Conservation (phyloP, 2,329 filamentous ascomycete genomes). For the Aspergillus ochraceoroseus region DNA sequence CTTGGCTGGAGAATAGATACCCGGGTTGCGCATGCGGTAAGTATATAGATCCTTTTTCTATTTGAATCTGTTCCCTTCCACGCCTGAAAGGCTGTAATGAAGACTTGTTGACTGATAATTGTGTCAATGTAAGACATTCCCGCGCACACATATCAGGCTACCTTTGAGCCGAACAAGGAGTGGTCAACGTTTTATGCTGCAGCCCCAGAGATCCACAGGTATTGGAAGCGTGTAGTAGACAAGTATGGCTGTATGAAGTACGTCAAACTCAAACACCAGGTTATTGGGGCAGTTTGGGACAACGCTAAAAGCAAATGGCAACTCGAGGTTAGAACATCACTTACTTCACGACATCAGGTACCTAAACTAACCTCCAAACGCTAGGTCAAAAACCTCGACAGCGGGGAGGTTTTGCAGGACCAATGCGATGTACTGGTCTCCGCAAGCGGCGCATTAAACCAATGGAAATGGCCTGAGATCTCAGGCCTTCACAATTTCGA, state of each 20-base stretch:
- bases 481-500: slow-evolving; percentile 46
- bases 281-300: slow-evolving; percentile 45
- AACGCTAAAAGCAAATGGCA: slow-evolving; percentile 31
- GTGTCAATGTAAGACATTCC: too few species aligned
- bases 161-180: slow-evolving; percentile 47
- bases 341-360: too few species aligned
- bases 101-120: too few species aligned
- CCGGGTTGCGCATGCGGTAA: slow-evolving; percentile 37
- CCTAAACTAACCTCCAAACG: neutral
- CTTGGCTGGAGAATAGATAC: slow-evolving; percentile 36
- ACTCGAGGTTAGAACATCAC: slow-evolving; percentile 26
- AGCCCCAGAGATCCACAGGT: slow-evolving; percentile 47
- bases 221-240: slow-evolving; percentile 45
- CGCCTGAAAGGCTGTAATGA: neutral
- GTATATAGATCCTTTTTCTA: slow-evolving; percentile 5
- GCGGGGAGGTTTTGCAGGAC: slow-evolving; percentile 22
- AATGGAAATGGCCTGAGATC: slow-evolving; percentile 47
- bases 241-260: slow-evolving; percentile 46
- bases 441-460: slow-evolving; percentile 40
- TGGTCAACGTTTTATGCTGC: slow-evolving; percentile 50
- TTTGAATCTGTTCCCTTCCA: neutral
- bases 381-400: slow-evolving; percentile 25
- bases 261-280: slow-evolving; percentile 46
- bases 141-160: slow-evolving; percentile 48
- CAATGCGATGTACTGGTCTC: slow-evolving; percentile 36